Conservation (phyloP, 2,329 filamentous ascomycete genomes). For the Colletotrichum brevisporum region DNA sequence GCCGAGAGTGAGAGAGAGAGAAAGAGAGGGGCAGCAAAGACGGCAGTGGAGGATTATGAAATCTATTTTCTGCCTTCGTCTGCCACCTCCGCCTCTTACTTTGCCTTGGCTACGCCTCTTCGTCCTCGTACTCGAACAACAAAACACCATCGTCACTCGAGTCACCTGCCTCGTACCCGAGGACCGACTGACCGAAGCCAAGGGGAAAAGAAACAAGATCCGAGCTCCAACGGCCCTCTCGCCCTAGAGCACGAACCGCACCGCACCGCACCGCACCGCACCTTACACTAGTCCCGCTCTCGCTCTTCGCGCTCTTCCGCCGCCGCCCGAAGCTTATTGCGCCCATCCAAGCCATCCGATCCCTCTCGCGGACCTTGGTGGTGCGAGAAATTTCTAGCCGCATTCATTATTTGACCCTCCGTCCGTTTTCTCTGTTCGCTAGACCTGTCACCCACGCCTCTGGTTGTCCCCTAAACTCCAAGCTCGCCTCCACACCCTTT, state of each 20-base stretch:
- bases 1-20: background rate
- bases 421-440: constrained; percentile 19
- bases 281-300: constrained; percentile 5
- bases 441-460: constrained; percentile 21
- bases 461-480: constrained; percentile 14
- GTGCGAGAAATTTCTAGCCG: constrained; percentile 26
- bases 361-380: constrained; percentile 1
- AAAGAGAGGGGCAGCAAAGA: constrained; percentile 36
- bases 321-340: constrained; percentile 36
- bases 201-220: background rate
- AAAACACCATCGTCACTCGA: background rate
- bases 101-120: background rate
- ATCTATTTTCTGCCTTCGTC: constrained; percentile 11
- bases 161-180: background rate
- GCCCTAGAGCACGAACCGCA: background rate
- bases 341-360: constrained; percentile 34
- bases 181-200: background rate
- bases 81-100: background rate
- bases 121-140: background rate
- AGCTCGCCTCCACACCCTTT: constrained; percentile 9
- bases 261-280: no score
- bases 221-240: background rate
- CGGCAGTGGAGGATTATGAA: constrained; percentile 35
- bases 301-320: constrained; percentile 34
- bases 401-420: constrained; percentile 26